Evolutionary conservation across 495 filamentous ascomycete species (phyloP).

Genomic region (Neurospora tetrasperma): DNA sequence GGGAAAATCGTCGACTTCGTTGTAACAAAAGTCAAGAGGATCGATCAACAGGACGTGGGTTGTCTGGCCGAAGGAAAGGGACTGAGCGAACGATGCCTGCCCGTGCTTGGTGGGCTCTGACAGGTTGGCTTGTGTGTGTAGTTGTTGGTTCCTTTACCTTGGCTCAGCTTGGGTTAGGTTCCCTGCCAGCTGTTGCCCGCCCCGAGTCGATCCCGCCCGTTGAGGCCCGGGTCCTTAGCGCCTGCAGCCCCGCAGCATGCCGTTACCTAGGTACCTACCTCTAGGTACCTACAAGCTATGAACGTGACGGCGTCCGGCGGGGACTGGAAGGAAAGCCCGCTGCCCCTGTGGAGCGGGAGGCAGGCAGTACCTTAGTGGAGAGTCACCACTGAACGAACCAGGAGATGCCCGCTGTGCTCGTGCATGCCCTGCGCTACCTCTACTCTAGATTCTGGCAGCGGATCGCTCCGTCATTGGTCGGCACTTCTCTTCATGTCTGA

Average conservation of each 20-base stretch:
- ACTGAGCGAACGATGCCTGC: neutral
- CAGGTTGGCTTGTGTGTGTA: neutral
- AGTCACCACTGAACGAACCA: neutral
- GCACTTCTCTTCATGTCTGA: neutral
- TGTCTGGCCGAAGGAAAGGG: neutral
- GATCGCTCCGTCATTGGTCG: neutral
- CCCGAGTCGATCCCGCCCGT: neutral
- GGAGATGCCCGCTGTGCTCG: slow-evolving; percentile 1
- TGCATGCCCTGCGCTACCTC: neutral
- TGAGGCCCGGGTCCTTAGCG: neutral
- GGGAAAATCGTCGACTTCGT: neutral
- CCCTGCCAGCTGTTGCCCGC: neutral
- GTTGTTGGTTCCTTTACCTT: neutral
- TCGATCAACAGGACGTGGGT: neutral
- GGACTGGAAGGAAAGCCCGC: neutral
- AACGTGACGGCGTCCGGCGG: neutral
- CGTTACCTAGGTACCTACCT: no score
- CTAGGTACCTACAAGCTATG: neutral
- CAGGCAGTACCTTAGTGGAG: slow-evolving; percentile 13
- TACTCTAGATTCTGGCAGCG: neutral
- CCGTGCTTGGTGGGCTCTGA: neutral
- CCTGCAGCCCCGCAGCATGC: neutral
- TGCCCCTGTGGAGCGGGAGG: slow-evolving; percentile 6
- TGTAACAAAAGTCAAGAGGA: neutral
- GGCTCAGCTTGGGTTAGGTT: neutral